phyloP scores from a whole-genome alignment of 1,139 yeast species.

The Blastobotrys niveus region DNA sequence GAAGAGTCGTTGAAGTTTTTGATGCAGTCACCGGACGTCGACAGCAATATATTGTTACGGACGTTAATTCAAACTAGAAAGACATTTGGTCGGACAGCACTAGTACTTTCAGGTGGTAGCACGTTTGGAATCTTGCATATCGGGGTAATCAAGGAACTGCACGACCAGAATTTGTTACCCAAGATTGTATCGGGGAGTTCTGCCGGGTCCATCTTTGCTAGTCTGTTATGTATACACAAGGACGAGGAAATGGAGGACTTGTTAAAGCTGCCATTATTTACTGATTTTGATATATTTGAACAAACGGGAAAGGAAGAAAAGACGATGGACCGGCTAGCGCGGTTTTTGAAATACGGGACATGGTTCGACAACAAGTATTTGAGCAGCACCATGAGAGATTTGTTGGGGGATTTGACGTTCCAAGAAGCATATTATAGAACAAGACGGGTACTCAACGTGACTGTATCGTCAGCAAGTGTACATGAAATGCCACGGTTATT shows the following conservation, averaged over 20 bases:
- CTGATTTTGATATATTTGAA: conserved; percentile 68
- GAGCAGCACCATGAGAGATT: conserved; percentile 63
- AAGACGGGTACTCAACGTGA: conserved; percentile 75
- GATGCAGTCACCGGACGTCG: conserved; percentile 46
- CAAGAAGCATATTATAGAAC: conserved; percentile 89
- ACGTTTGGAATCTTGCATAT: conserved; percentile 89
- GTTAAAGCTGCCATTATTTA: conserved; percentile 40
- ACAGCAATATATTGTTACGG: conserved; percentile 55
- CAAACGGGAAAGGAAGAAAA: conserved; percentile 46
- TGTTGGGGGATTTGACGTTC: conserved; percentile 89
- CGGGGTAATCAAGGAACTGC: conserved; percentile 78
- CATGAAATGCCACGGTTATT: conserved; percentile 48
- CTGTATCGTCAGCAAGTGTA: conserved; percentile 70
- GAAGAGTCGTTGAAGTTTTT: conserved; percentile 50
- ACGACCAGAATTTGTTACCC: conserved; percentile 72
- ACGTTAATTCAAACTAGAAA: conserved; percentile 83
- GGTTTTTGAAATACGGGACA: conserved; percentile 75
- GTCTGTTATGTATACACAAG: conserved; percentile 74
- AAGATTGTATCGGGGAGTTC: conserved; percentile 91
- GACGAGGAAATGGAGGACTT: conserved; percentile 61
- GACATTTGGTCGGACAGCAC: conserved; percentile 88
- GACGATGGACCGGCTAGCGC: conserved; percentile 47
- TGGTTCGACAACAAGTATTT: conserved; percentile 77
- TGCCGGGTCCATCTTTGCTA: conserved; percentile 93
- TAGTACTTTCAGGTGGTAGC: conserved; percentile 91